Evolutionary conservation across 2,329 filamentous ascomycete species (phyloP).

Genomic region (Colletotrichum graminicola): DNA sequence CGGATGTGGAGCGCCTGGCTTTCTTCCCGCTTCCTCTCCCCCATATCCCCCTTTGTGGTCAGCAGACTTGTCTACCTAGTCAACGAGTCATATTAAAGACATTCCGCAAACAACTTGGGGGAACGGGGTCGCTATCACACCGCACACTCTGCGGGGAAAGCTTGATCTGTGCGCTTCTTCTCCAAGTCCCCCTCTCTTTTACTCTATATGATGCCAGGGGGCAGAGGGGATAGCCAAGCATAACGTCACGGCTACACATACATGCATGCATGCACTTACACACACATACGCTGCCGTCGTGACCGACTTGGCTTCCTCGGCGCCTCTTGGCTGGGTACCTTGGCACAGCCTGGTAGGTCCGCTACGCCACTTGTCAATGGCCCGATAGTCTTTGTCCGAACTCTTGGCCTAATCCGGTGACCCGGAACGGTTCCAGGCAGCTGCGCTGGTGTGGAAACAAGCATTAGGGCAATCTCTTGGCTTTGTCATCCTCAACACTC

Average conservation of each 20-base stretch:
- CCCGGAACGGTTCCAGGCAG: slow-evolving; percentile 17
- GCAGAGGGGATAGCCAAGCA: background rate
- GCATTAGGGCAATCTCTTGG: slow-evolving; percentile 17
- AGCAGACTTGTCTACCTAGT: background rate
- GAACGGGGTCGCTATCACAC: background rate
- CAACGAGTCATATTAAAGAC: slow-evolving; percentile 30
- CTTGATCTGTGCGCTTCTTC: slow-evolving; percentile 12
- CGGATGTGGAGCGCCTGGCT: background rate
- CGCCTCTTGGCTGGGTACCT: background rate
- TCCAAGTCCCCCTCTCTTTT: slow-evolving; percentile 21
- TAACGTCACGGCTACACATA: background rate
- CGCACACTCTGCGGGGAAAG: slow-evolving; percentile 21
- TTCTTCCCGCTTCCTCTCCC: background rate
- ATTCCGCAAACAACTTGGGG: slow-evolving; percentile 1
- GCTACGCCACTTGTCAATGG: slow-evolving; percentile 32
- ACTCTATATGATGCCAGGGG: background rate
- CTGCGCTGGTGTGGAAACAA: slow-evolving; percentile 30
- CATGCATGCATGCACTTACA: background rate
- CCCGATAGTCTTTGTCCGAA: slow-evolving; percentile 8
- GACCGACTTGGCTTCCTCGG: slow-evolving; percentile 32
- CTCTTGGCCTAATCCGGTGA: slow-evolving; percentile 30
- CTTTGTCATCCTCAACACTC: background rate
- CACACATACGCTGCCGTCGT: slow-evolving; percentile 5
- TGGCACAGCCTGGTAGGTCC: slow-evolving; percentile 8
- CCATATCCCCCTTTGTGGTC: background rate